Evolutionary conservation across 306 rosid species (phyloP), one percentile per base, ranked within the genome.

Genomic region (Trifolium dubium): DNA sequence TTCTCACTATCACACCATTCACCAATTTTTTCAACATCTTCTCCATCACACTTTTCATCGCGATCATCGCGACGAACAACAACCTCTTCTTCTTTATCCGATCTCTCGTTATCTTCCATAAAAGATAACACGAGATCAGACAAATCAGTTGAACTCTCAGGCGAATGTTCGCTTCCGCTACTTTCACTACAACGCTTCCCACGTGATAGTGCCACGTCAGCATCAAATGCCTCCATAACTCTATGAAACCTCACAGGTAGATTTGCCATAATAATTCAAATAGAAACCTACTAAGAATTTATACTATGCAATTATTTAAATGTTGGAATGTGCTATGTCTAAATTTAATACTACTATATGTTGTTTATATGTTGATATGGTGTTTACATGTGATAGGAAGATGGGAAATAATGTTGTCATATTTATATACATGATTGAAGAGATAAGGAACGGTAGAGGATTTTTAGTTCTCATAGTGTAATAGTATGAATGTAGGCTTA

Each of bases 91-190:
- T 19, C 49, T 10, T 37, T 86, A 0, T 15, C 59, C 2, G 13
- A 51, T 6, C 61, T 34, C 30, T 76, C 86, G 4, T 61, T 88
- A 46, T 82, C 83, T 71, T 92, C 96, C 37, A 94, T 88, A 63
- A 89, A 94, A 9, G 99, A 94, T 4, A 88, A 77, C 8, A 92
- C 96, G 3, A 94, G 90, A 76, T 86, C 87, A 7, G 89, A 92
- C 65, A 92, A 83, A 62, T 91, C 89, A 1, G 80, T 31, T 1
- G 74, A 59, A 14, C 90, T 88, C 77, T 85, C 95, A 17, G 82
- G 85, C 37, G 92, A 92, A 80, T 90, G 89, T 79, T 94, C 98
- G 76, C 96, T 90, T 28, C 98, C 98, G 53, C 96, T 91, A 75
- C 96, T 89, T 82, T 88, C 90, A 60, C 95, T 87, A 67, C 93